Evolutionary conservation across 495 filamentous ascomycete genomes (phyloP).

Genomic region (Daldinia grandis): DNA sequence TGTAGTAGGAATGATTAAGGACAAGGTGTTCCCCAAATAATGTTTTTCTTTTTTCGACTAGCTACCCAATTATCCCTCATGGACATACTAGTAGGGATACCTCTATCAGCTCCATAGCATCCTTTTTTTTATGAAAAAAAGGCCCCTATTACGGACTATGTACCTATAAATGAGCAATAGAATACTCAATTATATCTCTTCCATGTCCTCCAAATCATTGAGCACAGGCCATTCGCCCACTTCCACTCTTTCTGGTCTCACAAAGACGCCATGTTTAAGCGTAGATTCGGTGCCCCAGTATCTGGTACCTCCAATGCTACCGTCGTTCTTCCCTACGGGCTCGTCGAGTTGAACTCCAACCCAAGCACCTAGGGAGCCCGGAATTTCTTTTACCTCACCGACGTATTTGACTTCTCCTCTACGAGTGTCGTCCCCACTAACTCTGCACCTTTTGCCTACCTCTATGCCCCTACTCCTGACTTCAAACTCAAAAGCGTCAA

Average conservation of each 20-base stretch:
- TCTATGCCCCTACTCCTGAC: constrained; percentile 71
- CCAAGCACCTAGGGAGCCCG: constrained; percentile 76
- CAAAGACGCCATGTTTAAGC: constrained; percentile 81
- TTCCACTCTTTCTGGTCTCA: constrained; percentile 88
- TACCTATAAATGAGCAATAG: neutral
- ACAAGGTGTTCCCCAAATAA: neutral
- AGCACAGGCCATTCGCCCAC: constrained; percentile 83
- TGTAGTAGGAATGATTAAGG: neutral
- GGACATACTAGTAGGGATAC: neutral
- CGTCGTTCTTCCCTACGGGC: constrained; percentile 90
- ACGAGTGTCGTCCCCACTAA: constrained; percentile 71
- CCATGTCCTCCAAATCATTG: constrained; percentile 83
- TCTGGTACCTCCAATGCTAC: constrained; percentile 75
- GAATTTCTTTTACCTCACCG: constrained; percentile 83
- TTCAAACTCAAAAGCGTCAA: constrained; percentile 70
- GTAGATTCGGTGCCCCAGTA: constrained; percentile 75
- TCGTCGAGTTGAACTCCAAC: constrained; percentile 86
- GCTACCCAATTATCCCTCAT: neutral
- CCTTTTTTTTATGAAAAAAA: too few relatives aligned
- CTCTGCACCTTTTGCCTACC: constrained; percentile 69
- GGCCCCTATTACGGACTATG: neutral
- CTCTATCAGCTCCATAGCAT: neutral
- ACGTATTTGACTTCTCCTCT: constrained; percentile 86
- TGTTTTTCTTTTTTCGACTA: neutral
- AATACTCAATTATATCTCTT: constrained; percentile 60